phyloP scores from a whole-genome alignment of 345 rosid species.

The Citrus maxima region DNA sequence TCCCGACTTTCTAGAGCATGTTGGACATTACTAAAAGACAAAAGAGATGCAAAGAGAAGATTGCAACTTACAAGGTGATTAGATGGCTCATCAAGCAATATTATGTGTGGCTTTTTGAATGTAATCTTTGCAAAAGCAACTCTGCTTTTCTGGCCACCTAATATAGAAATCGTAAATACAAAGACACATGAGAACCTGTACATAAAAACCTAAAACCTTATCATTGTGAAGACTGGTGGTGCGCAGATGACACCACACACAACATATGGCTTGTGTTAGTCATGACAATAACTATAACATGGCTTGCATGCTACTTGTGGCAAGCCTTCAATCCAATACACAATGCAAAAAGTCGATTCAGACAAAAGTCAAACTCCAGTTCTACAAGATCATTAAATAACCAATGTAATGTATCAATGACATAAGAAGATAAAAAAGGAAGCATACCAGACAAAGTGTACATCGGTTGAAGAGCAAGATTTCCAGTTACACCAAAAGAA shows the following conservation, averaged over 20 bases:
- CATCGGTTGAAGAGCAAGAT: constrained; percentile 99
- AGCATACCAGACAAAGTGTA: constrained; percentile 87
- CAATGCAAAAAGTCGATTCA: neutral
- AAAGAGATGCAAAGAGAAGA: neutral
- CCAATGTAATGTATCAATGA: neutral
- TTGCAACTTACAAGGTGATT: constrained; percentile 54
- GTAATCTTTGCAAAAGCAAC: constrained; percentile 99
- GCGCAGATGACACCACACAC: neutral
- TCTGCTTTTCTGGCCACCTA: constrained; percentile 99
- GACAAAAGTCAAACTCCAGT: neutral
- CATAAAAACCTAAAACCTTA: neutral
- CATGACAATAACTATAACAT: neutral
- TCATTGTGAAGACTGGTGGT: neutral
- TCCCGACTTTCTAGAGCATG: neutral
- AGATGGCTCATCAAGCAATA: neutral
- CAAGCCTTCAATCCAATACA: neutral
- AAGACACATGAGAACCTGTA: neutral
- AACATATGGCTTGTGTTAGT: neutral
- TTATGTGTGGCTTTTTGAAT: constrained; percentile 96
- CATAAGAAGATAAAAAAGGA: neutral
- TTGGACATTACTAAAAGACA: neutral
- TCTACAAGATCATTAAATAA: neutral
- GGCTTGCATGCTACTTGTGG: neutral
- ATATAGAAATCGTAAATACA: constrained; percentile 7
- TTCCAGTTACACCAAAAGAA: constrained; percentile 96